Percentiles rank a stretch among this genome's conserved stretches.
Conservation (phyloP, 2,329 filamentous ascomycete genomes). For the Paracorniculantispora psalliotae region DNA sequence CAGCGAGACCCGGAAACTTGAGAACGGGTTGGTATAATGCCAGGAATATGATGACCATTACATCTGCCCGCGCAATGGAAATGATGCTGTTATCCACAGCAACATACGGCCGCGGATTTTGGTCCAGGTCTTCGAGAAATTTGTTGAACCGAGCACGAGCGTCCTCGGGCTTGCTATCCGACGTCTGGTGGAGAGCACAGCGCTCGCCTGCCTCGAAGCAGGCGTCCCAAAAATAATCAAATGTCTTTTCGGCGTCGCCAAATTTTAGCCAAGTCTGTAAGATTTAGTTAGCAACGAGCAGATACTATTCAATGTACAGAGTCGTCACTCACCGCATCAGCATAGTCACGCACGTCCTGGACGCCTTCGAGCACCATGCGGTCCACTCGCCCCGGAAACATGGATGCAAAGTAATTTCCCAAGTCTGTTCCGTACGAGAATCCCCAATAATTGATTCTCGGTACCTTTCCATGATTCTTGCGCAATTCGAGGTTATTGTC, state of each 20-base stretch:
- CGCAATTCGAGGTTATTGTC: background rate
- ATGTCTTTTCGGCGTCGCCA: constrained; percentile 26
- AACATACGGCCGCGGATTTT: no score
- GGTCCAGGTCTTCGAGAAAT: no score
- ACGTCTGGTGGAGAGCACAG: constrained; percentile 7
- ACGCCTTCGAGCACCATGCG: constrained; percentile 19
- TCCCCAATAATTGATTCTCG: constrained; percentile 40
- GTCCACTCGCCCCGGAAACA: constrained; percentile 21
- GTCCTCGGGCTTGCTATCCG: constrained; percentile 1
- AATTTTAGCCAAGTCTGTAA: background rate
- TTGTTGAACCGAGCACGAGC: no score
- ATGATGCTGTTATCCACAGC: no score
- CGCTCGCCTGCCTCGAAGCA: constrained; percentile 25
- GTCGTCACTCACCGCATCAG: background rate
- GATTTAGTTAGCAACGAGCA: background rate
- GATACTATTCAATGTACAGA: background rate
- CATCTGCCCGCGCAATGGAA: no score
- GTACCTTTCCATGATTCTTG: background rate
- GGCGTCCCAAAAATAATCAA: constrained; percentile 25
- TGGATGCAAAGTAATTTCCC: constrained; percentile 17
- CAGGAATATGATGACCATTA: no score
- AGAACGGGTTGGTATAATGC: no score
- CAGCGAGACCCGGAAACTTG: background rate
- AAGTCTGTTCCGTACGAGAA: constrained; percentile 33
- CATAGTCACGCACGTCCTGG: constrained; percentile 16